Base-by-base conservation (phyloP, 768 basidiomycete genomes). In the Panellus pusillus region DNA sequence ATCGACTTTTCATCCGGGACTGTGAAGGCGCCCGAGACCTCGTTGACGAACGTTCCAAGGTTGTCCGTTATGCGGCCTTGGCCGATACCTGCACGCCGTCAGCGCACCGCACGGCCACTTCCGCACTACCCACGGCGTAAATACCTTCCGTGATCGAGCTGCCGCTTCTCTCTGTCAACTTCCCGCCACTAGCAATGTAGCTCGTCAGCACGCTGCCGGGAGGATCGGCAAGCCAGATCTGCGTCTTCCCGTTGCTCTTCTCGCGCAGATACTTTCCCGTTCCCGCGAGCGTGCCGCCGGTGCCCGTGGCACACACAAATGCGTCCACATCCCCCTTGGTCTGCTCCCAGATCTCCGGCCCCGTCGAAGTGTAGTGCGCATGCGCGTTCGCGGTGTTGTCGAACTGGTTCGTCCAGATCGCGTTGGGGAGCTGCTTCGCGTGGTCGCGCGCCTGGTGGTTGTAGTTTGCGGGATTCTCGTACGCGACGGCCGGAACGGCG, bases 341-440 rank as follows among this genome's bases (percentile, higher is more conserved):
- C 69, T 98, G 96, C 47, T 83, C 82, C 93, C 93, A 97, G 47
- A 99, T 95, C 72, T 99, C 97, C 0, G 97, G 97, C 1, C 96
- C 97, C 4, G 96, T 99, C 4, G 93, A 83, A 36, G 75, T 66
- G 68, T 95, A 97, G 68, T 99, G 97, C 17, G 86, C 87, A 18
- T 85, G 63, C 14, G 95, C 84, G 67, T 99, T 99, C 17, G 96
- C 93, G 20, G 78, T 84, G 72, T 98, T 98, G 73, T 98, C 96
- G 65, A 99, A 98, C 71, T 99, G 97, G 74, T 99, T 82, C 8
- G 93, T 98, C 96, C 97, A 98, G 52, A 98, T 82, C 9, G 93
- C 87, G 66, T 97, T 97, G 1, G 77, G 73, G 19, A 87, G 68
- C 14, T 74, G 72, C 37, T 80, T 79, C 32, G 97, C 96, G 57